phyloP scores from a whole-genome alignment of 129 eudicot genomes.

The Cynara cardunculus region DNA sequence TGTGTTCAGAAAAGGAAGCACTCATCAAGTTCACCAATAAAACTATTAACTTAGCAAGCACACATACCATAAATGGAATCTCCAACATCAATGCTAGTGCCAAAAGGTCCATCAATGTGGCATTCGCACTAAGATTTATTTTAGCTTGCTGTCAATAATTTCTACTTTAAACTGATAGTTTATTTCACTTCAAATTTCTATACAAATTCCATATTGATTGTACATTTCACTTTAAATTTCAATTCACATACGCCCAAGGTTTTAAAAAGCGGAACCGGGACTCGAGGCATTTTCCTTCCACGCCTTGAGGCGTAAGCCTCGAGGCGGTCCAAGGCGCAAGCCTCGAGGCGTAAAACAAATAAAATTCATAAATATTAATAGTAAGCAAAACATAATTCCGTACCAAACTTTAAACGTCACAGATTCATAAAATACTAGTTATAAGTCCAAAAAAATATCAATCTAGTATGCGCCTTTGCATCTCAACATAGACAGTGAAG shows the following conservation, averaged over 20 bases:
- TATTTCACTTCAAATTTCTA: not conserved
- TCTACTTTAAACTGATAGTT: not conserved
- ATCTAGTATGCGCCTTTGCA: not conserved
- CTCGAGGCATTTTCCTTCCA: too few species aligned
- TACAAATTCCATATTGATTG: not conserved
- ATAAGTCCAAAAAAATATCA: too few species aligned
- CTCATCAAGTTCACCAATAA: not conserved
- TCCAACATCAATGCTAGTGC: constrained; percentile 5
- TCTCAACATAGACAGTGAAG: not conserved
- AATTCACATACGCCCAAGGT: not conserved
- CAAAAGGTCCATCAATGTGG: constrained; percentile 7
- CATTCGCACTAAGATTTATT: not conserved
- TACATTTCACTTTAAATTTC: not conserved
- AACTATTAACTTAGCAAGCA: constrained; percentile 10
- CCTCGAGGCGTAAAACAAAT: too few species aligned
- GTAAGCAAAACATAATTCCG: too few species aligned
- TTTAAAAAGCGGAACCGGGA: too few species aligned
- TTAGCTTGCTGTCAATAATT: not conserved
- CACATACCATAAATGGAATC: not conserved
- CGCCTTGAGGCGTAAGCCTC: too few species aligned
- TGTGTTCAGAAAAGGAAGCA: not conserved
- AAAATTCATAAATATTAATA: too few species aligned
- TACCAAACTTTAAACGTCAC: too few species aligned
- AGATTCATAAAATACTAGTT: too few species aligned
- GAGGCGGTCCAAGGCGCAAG: too few species aligned